Conservation (phyloP, 805 yeast genomes). For the Torulaspora indica region DNA sequence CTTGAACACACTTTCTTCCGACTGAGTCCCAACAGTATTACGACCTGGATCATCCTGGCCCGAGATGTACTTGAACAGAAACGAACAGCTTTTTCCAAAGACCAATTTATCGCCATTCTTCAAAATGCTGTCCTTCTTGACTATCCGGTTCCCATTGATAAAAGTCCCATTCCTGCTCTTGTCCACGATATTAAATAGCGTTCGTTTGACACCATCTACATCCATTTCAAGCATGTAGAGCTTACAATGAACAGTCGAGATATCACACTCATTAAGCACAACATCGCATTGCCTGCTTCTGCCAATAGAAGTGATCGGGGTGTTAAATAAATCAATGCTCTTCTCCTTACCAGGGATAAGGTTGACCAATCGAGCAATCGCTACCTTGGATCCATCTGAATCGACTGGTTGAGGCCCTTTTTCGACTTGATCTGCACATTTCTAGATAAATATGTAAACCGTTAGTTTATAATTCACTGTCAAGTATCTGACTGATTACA, state of each 20-base stretch:
- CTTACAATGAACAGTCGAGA: slow-evolving; percentile 62
- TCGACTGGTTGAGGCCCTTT: slow-evolving; percentile 9
- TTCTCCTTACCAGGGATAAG: slow-evolving; percentile 36
- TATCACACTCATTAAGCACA: slow-evolving; percentile 50
- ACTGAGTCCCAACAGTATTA: not conserved
- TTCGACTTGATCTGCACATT: slow-evolving; percentile 16
- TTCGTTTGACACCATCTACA: slow-evolving; percentile 34
- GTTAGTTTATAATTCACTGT: not conserved
- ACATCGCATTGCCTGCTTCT: slow-evolving; percentile 60
- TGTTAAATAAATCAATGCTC: slow-evolving; percentile 31
- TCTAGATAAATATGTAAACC: slow-evolving; percentile 1
- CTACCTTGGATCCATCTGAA: slow-evolving; percentile 1
- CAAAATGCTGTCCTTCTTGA: slow-evolving; percentile 45
- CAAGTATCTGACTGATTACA: not conserved
- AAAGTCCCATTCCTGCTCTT: slow-evolving; percentile 59
- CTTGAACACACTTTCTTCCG: slow-evolving; percentile 23
- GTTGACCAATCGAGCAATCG: slow-evolving; percentile 27
- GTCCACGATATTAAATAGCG: slow-evolving; percentile 49
- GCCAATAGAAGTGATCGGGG: slow-evolving; percentile 42
- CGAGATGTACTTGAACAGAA: slow-evolving; percentile 43
- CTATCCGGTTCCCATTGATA: slow-evolving; percentile 52
- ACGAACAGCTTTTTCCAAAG: slow-evolving; percentile 53
- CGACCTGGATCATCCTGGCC: slow-evolving; percentile 8
- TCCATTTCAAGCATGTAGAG: slow-evolving; percentile 42
- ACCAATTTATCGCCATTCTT: slow-evolving; percentile 60